Conservation (phyloP, 345 rosid genomes). For the Garcia nutans region DNA sequence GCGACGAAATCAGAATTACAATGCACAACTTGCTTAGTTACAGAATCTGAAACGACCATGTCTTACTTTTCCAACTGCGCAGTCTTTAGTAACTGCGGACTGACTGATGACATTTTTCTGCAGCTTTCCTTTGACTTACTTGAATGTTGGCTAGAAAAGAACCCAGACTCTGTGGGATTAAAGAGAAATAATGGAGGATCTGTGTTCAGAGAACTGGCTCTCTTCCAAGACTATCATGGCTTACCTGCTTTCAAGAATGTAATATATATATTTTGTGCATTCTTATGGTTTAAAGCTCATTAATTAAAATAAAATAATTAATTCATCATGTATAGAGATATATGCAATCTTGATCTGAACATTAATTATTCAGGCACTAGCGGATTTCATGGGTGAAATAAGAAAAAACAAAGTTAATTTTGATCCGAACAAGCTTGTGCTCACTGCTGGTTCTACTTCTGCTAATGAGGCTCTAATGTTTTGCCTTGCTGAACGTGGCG, state of each 20-base stretch:
- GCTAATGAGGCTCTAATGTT: constrained; percentile 36
- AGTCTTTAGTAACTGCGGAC: too few relatives aligned
- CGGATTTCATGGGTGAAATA: constrained; percentile 24
- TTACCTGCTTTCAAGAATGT: constrained; percentile 33
- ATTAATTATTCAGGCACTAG: constrained; percentile 18
- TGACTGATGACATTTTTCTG: neutral
- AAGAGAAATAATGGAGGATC: constrained; percentile 23
- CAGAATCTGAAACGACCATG: too few relatives aligned
- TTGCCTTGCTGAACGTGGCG: constrained; percentile 33
- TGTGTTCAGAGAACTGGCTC: constrained; percentile 28
- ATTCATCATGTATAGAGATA: neutral
- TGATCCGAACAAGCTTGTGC: constrained; percentile 33
- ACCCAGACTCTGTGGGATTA: constrained; percentile 11
- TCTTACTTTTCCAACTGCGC: too few relatives aligned
- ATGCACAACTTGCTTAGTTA: too few relatives aligned
- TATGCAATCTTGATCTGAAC: neutral
- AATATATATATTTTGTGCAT: neutral
- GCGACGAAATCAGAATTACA: too few relatives aligned
- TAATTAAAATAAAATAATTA: neutral
- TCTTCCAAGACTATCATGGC: constrained; percentile 39
- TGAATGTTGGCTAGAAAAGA: constrained; percentile 27
- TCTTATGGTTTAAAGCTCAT: neutral
- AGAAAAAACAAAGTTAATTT: constrained; percentile 30
- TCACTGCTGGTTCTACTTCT: constrained; percentile 38
- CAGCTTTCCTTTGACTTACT: constrained; percentile 33